phyloP scores from a whole-genome alignment of 139 green algal genomes.

The Eudorina sp. region DNA sequence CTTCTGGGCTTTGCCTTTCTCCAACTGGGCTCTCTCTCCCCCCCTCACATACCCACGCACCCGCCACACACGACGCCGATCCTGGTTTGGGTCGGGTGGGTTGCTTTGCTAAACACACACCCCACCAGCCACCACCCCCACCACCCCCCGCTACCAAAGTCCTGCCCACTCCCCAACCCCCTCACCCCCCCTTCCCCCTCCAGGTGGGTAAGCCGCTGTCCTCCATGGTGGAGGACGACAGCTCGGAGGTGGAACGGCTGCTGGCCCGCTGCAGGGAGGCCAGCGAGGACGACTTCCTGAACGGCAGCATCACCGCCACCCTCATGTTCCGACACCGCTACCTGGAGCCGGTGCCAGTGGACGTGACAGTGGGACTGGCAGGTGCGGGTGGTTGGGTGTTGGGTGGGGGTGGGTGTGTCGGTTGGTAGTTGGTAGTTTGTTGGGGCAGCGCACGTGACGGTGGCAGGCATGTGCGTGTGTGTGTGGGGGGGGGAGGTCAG shows the following conservation, averaged over 20 bases:
- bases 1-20: too few species aligned
- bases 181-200: too few species aligned
- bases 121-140: not conserved
- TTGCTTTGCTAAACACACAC: not conserved
- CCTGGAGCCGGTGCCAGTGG: conserved; percentile 18
- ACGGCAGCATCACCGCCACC: not conserved
- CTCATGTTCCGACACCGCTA: not conserved
- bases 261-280: conserved; percentile 3
- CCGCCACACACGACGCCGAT: too few species aligned
- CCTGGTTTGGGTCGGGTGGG: too few species aligned
- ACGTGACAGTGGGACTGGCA: not conserved
- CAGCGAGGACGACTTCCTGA: not conserved
- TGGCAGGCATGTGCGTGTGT: too few species aligned
- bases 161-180: too few species aligned
- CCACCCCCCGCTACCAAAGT: too few species aligned
- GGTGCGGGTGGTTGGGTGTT: not conserved
- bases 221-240: not conserved
- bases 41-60: too few species aligned
- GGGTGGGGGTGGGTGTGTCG: not conserved
- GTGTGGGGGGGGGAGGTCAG: not conserved
- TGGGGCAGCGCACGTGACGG: too few species aligned
- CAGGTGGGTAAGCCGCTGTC: not conserved
- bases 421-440: not conserved
- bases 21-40: too few species aligned
- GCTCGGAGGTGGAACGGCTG: not conserved